phyloP scores from a whole-genome alignment of 1,284 basidiomycete genomes.

The Sanguinoderma infundibulare region DNA sequence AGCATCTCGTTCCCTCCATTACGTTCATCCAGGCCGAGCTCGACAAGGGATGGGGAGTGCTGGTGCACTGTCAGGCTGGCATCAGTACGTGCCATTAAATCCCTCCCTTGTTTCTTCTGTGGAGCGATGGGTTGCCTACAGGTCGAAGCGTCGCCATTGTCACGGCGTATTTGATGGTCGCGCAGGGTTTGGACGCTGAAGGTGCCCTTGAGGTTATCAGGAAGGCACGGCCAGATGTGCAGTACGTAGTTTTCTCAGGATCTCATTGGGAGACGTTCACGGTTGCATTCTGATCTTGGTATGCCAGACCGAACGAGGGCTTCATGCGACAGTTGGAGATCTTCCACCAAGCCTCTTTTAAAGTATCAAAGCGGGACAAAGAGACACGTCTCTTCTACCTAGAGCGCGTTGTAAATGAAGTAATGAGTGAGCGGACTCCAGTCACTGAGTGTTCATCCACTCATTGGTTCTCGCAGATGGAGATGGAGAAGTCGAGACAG shows the following conservation, averaged over 20 bases:
- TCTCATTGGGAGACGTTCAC: neutral
- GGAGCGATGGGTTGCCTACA: slow-evolving; percentile 31
- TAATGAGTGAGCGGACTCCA: slow-evolving; percentile 67
- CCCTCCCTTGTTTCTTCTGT: neutral
- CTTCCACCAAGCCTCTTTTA: slow-evolving; percentile 74
- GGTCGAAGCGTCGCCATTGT: slow-evolving; percentile 83
- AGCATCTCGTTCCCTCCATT: slow-evolving; percentile 77
- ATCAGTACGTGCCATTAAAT: slow-evolving; percentile 62
- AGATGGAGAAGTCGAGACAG: slow-evolving; percentile 65
- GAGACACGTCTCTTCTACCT: slow-evolving; percentile 81
- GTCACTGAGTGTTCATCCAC: too few species aligned
- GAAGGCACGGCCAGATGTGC: slow-evolving; percentile 64
- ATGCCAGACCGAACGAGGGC: slow-evolving; percentile 73
- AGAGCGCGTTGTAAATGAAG: slow-evolving; percentile 71
- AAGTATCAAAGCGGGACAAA: slow-evolving; percentile 72
- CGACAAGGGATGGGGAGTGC: slow-evolving; percentile 72
- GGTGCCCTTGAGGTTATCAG: slow-evolving; percentile 72
- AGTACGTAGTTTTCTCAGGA: slow-evolving; percentile 52
- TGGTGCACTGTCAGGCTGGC: slow-evolving; percentile 89
- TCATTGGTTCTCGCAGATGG: slow-evolving; percentile 53
- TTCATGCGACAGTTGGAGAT: slow-evolving; percentile 81
- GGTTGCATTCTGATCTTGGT: neutral
- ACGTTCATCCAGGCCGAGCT: slow-evolving; percentile 82
- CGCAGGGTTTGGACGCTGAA: slow-evolving; percentile 63
- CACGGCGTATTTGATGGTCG: slow-evolving; percentile 86